Evolutionary conservation across 1,284 basidiomycete genomes (phyloP).

Genomic region (Austropuccinia psidii): DNA sequence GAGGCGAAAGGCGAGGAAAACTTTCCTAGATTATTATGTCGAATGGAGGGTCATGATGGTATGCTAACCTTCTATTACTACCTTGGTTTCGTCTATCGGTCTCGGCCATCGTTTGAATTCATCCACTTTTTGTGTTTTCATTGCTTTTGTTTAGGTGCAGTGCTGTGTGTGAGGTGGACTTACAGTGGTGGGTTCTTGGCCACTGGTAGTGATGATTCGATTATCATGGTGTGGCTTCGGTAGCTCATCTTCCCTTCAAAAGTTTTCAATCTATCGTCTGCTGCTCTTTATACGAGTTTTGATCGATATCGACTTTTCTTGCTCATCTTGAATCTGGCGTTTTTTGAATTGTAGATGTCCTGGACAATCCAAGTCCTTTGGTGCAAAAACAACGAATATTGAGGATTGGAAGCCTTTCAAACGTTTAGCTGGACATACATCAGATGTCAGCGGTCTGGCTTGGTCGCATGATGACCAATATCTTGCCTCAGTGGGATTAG

Average conservation of each 20-base stretch:
- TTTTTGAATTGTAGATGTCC: not conserved
- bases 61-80: slow-evolving; percentile 36
- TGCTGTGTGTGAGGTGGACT: slow-evolving; percentile 91
- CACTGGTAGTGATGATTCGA: slow-evolving; percentile 89
- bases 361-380: not conserved
- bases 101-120: too few species aligned
- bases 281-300: not conserved
- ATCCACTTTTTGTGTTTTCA: not conserved
- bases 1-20: slow-evolving; percentile 59
- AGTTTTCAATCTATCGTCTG: not conserved
- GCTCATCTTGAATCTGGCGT: not conserved
- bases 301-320: not conserved
- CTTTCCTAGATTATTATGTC: slow-evolving; percentile 79
- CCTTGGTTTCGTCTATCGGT: too few species aligned
- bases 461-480: slow-evolving; percentile 89
- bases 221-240: slow-evolving; percentile 94
- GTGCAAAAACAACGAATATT: slow-evolving; percentile 37
- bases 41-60: slow-evolving; percentile 83
- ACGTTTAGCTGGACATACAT: slow-evolving; percentile 19
- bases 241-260: slow-evolving; percentile 54
- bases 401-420: slow-evolving; percentile 24
- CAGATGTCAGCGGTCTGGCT: slow-evolving; percentile 89
- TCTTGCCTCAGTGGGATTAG: slow-evolving; percentile 86
- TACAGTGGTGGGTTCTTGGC: slow-evolving; percentile 88
- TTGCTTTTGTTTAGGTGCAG: slow-evolving; percentile 58